These are phyloP conservation scores for Pistacia atlantica DNA, from an alignment of 345 rosid species.

Conservation along the genomic window DNA sequence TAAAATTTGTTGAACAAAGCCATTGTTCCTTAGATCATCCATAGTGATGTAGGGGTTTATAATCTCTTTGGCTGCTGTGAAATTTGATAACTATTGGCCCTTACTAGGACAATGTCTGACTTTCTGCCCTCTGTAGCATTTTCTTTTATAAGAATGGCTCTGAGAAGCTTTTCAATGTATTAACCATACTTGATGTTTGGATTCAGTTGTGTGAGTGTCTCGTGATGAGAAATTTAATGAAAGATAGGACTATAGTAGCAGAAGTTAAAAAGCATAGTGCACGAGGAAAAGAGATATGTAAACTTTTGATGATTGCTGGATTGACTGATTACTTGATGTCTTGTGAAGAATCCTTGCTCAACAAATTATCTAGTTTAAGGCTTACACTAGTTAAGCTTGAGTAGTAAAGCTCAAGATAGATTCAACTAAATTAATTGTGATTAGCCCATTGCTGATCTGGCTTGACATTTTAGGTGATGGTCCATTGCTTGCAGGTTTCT, in stretches of 20 bases:
- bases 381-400: not conserved
- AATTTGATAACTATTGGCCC: too few relatives aligned
- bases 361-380: not conserved
- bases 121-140: too few relatives aligned
- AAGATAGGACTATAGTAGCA: constrained; percentile 3
- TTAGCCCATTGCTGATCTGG: constrained; percentile 5
- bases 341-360: constrained; percentile 4
- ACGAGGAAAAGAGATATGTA: not conserved
- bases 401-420: too few relatives aligned
- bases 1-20: too few relatives aligned
- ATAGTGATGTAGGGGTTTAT: too few relatives aligned
- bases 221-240: not conserved
- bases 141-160: too few relatives aligned
- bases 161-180: too few relatives aligned
- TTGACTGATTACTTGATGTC: constrained; percentile 8
- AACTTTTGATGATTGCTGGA: not conserved
- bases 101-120: too few relatives aligned
- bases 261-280: not conserved
- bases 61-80: too few relatives aligned
- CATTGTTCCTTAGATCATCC: too few relatives aligned
- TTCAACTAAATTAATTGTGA: constrained; percentile 14
- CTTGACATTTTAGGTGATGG: constrained; percentile 8
- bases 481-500: constrained; percentile 56
- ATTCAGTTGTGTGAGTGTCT: not conserved
- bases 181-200: not conserved